These are phyloP conservation scores for Irpex sp. DNA, from an alignment of 1,284 basidiomycete genomes.

Conservation along the genomic window DNA sequence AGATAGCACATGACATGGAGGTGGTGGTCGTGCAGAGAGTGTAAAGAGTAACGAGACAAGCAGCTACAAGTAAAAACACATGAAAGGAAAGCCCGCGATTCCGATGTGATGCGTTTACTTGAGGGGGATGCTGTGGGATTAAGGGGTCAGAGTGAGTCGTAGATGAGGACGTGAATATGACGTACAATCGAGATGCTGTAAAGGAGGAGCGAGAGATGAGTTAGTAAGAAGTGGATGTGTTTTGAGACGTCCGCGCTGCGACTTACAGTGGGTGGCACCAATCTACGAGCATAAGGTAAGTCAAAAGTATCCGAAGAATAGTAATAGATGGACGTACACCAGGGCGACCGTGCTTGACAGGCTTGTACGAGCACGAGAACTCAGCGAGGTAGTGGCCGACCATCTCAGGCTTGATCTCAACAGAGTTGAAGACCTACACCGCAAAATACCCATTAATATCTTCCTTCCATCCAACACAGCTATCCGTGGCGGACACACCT, in stretches of 20 bases:
- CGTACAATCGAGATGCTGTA: constrained; percentile 70
- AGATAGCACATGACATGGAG: constrained; percentile 8
- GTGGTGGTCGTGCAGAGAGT: constrained; percentile 4
- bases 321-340: constrained; percentile 56
- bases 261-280: constrained; percentile 82
- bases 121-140: constrained; percentile 61
- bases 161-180: constrained; percentile 13
- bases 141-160: constrained; percentile 4
- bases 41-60: constrained; percentile 7
- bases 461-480: background rate
- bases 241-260: too few species aligned
- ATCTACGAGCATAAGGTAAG: constrained; percentile 41
- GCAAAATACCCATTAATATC: background rate
- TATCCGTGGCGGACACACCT: constrained; percentile 44
- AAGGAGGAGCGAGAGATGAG: constrained; percentile 1
- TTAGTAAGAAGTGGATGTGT: constrained; percentile 2
- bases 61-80: constrained; percentile 19
- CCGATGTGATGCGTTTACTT: constrained; percentile 48
- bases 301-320: constrained; percentile 8
- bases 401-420: constrained; percentile 99
- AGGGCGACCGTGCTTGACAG: constrained; percentile 99
- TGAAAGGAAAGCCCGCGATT: constrained; percentile 25
- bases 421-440: constrained; percentile 84
- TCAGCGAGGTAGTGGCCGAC: constrained; percentile 99
- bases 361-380: constrained; percentile 93